Base-by-base conservation (phyloP, 495 filamentous ascomycete species). In the Jackrogersella minutella region DNA sequence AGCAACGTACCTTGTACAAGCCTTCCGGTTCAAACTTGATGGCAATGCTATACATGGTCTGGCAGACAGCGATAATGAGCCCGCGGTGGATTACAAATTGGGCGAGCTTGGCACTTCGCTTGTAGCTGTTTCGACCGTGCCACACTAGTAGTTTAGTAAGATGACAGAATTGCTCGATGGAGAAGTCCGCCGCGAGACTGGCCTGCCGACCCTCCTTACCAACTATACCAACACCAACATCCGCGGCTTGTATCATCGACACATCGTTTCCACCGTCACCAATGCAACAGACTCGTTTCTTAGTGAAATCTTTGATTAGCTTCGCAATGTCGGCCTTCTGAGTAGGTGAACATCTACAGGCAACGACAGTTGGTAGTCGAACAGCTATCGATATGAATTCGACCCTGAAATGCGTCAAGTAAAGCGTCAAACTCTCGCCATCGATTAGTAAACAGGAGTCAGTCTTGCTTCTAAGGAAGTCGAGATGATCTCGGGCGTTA, bases 1-100 rank as follows among this genome's bases (percentile, higher is more conserved):
- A 57, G n/a, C 1, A 49, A 62, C 76, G 19, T 62, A 85, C 85
- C 76, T 85, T 91, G 80, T 97, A 99, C 13, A 99, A 80, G 21
- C 93, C 96, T 66, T 94, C 92, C 0, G 96, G 96, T 70, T 97
- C 92, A 68, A 97, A 97, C 57, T 89, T 85, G 30, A 89, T 86
- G 10, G 95, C 94, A 50, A 98, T 93, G 76, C 90, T 95, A 78
- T 93, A 99, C 85, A 99, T 92, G 0, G 94, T 97, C 77, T 99
- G 96, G 69, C 93, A 97, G 1, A 97, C 91, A 52, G 86, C 88
- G 75, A 98, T 97, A 69, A 98, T 94, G 36, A 99, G 80, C 41
- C 96, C 96, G 62, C 96, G 90, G 73, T 99, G 96, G 72, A 99
- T 99, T 67, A 99, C 94, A 69, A 99, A 99, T 74, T 97, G 96